Percentiles rank a stretch among this genome's conserved stretches.
Evolutionary conservation across 441 rosid species (phyloP).

Genomic region (Melastoma candidum): DNA sequence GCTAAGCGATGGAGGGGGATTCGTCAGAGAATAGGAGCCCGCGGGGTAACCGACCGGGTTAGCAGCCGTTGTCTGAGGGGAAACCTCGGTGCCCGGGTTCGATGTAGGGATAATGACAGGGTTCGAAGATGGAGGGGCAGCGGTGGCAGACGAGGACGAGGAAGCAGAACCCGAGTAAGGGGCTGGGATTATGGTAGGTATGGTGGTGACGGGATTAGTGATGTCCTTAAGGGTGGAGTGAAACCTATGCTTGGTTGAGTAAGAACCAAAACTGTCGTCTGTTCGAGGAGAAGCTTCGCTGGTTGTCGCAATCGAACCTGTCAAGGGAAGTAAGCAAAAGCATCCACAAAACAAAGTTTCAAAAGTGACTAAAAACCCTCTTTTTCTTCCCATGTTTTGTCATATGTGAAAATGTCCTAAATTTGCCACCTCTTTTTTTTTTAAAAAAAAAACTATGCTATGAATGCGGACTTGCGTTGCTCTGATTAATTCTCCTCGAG

Average conservation of each 20-base stretch:
- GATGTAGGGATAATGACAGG: conserved; percentile 18
- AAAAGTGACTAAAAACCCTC: too few relatives aligned
- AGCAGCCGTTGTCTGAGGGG: conserved; percentile 27
- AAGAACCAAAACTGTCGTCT: not conserved
- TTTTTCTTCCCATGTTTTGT: too few relatives aligned
- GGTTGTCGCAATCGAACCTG: conserved; percentile 25
- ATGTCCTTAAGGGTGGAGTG: conserved; percentile 42
- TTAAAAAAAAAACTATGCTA: too few relatives aligned
- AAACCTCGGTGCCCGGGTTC: conserved; percentile 22
- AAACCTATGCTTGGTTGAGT: not conserved
- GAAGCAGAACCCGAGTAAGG: conserved; percentile 26
- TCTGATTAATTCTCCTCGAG: too few relatives aligned
- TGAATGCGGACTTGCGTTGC: too few relatives aligned
- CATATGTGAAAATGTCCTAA: too few relatives aligned
- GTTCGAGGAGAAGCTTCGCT: conserved; percentile 11
- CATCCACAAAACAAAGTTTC: too few relatives aligned
- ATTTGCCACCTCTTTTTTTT: too few relatives aligned
- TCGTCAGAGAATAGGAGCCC: conserved; percentile 18
- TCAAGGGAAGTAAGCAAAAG: not conserved
- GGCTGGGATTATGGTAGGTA: conserved; percentile 49
- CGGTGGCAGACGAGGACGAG: conserved; percentile 15
- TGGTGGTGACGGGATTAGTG: conserved; percentile 69
- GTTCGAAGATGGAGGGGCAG: conserved; percentile 35
- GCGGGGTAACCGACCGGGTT: conserved; percentile 23
- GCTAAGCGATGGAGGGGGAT: conserved; percentile 24